A percentile compares a stretch with the other conserved stretches of the same genome.
Conservation (phyloP, 306 rosid genomes). For the Acacia crassicarpa region DNA sequence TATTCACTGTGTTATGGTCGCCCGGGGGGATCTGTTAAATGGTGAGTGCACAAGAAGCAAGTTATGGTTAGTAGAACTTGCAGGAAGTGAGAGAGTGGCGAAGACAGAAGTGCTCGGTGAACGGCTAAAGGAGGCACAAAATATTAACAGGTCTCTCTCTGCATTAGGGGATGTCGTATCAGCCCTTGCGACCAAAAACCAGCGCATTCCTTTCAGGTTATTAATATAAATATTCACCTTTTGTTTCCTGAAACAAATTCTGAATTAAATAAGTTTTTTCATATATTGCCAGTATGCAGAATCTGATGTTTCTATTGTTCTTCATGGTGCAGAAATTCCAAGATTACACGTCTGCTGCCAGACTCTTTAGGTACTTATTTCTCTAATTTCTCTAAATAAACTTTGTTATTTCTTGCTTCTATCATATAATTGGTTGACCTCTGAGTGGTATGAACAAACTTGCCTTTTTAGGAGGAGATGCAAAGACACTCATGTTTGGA, state of each 20-base stretch:
- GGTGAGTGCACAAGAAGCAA: slow-evolving; percentile 95
- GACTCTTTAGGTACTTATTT: slow-evolving; percentile 83
- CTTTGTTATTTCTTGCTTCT: not conserved
- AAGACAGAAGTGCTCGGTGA: slow-evolving; percentile 97
- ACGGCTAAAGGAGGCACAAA: slow-evolving; percentile 91
- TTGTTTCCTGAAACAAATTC: slow-evolving; percentile 21
- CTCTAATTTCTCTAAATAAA: slow-evolving; percentile 25
- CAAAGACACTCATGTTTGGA: slow-evolving; percentile 92
- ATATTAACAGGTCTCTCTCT: slow-evolving; percentile 87
- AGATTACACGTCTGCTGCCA: slow-evolving; percentile 96
- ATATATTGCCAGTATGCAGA: not conserved
- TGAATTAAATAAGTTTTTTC: slow-evolving; percentile 13
- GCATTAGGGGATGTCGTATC: slow-evolving; percentile 98
- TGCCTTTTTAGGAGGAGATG: slow-evolving; percentile 77
- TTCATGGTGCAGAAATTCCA: slow-evolving; percentile 70
- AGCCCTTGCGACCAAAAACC: slow-evolving; percentile 84
- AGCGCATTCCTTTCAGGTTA: slow-evolving; percentile 94
- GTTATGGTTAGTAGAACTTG: slow-evolving; percentile 93
- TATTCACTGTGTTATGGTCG: slow-evolving; percentile 96
- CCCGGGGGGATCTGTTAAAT: slow-evolving; percentile 83
- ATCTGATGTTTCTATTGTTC: slow-evolving; percentile 22
- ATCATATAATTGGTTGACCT: not conserved
- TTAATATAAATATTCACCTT: slow-evolving; percentile 17
- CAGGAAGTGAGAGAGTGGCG: slow-evolving; percentile 94
- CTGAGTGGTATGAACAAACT: slow-evolving; percentile 28